Conservation (phyloP, 169 alveolate genomes). For the Plasmodium falciparum region DNA sequence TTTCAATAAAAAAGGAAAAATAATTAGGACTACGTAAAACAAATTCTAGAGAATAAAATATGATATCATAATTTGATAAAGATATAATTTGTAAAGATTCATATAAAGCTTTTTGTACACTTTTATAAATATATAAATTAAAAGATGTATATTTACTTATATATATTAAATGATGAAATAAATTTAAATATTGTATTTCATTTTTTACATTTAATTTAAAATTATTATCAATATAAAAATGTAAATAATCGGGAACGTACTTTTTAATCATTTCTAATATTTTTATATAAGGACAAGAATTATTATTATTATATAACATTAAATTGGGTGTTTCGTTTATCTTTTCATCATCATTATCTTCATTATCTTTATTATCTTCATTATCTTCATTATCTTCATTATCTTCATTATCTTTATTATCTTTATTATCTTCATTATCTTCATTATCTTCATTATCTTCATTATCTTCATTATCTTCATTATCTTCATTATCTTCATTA, state of each 20-base stretch:
- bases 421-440: background rate
- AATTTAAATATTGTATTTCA: background rate
- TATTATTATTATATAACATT: too few species aligned
- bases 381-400: background rate
- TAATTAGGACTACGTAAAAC: background rate
- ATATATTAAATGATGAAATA: constrained; percentile 9
- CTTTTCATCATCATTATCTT: background rate
- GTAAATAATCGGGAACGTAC: constrained; percentile 2
- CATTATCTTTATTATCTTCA: background rate
- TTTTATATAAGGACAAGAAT: background rate
- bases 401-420: background rate
- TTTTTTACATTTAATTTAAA: constrained; percentile 5
- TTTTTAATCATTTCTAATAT: background rate
- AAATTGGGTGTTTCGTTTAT: background rate
- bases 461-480: background rate
- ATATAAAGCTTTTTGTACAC: background rate
- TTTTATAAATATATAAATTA: constrained; percentile 4
- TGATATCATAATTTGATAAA: constrained; percentile 1
- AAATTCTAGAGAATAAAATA: background rate
- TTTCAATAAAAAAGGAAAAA: background rate
- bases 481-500: background rate
- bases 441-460: background rate
- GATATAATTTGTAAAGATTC: background rate
- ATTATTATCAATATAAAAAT: constrained; percentile 19
- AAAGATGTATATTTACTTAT: background rate